A percentile compares a stretch with the other conserved stretches of the same genome.
Evolutionary conservation across 2,329 filamentous ascomycete species (phyloP).

Genomic region (Alternaria consortialis): DNA sequence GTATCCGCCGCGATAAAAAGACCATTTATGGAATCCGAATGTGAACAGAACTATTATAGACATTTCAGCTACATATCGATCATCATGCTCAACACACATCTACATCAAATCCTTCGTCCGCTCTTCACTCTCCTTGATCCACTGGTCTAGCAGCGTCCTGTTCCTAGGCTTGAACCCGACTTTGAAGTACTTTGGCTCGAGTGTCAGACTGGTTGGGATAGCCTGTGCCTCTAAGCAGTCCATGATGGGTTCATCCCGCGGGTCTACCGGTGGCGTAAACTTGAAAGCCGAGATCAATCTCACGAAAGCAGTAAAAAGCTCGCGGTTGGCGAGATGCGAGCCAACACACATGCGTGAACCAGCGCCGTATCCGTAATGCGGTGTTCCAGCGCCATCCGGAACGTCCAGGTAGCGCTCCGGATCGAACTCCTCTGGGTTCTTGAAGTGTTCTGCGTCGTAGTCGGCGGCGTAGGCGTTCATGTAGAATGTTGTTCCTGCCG

Average conservation of each 20-base stretch:
- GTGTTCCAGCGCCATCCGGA: constrained; percentile 56
- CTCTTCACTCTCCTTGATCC: constrained; percentile 59
- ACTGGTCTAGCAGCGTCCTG: constrained; percentile 52
- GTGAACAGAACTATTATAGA: not conserved
- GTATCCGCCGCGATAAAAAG: not conserved
- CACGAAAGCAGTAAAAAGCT: constrained; percentile 58
- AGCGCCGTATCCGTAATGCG: constrained; percentile 60
- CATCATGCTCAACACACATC: not conserved
- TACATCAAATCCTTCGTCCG: constrained; percentile 53
- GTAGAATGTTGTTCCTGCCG: constrained; percentile 80
- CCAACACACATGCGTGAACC: constrained; percentile 59
- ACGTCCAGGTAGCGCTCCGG: constrained; percentile 73
- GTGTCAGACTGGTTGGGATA: constrained; percentile 58
- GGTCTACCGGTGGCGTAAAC: constrained; percentile 53
- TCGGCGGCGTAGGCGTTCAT: constrained; percentile 79
- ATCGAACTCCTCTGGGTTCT: constrained; percentile 68
- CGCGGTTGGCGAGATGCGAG: constrained; percentile 55
- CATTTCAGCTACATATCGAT: not conserved
- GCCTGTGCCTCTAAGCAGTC: constrained; percentile 58
- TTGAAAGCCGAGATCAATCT: constrained; percentile 59
- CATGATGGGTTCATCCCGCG: constrained; percentile 54
- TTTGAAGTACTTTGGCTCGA: constrained; percentile 63
- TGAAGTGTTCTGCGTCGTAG: constrained; percentile 75
- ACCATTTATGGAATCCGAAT: not conserved
- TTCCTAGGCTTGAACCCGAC: constrained; percentile 58